Evolutionary conservation across 169 alveolate genomes (phyloP).

Genomic region (Plasmodium inui): DNA sequence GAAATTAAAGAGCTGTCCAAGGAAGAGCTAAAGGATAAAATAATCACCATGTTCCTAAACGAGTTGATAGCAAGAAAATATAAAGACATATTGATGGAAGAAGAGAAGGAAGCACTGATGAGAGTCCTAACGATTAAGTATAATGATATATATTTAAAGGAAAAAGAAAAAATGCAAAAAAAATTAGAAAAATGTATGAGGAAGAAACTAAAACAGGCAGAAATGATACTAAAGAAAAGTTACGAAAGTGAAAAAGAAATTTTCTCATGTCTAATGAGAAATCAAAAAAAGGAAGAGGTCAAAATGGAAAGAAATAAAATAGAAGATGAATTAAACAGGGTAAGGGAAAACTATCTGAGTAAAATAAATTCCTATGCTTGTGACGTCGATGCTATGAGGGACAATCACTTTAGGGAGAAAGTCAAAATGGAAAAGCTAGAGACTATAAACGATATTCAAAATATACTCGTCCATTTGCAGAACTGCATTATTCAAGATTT

Average conservation of each 20-base stretch:
- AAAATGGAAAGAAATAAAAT: constrained; percentile 46
- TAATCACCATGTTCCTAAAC: constrained; percentile 25
- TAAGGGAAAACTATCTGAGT: constrained; percentile 36
- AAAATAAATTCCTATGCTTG: constrained; percentile 62
- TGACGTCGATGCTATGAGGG: constrained; percentile 54
- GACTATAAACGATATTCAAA: constrained; percentile 26
- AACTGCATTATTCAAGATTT: constrained; percentile 67
- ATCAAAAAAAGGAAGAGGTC: constrained; percentile 31
- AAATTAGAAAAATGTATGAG: constrained; percentile 11
- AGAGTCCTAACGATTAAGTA: constrained; percentile 40
- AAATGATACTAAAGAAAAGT: constrained; percentile 31
- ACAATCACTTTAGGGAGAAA: background rate
- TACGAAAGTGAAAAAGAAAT: constrained; percentile 54
- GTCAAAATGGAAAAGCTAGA: constrained; percentile 24
- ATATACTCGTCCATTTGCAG: constrained; percentile 37
- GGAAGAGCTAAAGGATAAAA: constrained; percentile 43
- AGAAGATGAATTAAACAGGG: background rate
- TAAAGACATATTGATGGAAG: constrained; percentile 53
- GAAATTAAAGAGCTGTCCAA: constrained; percentile 9
- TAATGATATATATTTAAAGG: constrained; percentile 23
- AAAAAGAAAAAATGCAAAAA: constrained; percentile 51
- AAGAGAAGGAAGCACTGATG: constrained; percentile 48
- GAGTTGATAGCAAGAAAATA: constrained; percentile 34
- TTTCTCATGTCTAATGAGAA: background rate
- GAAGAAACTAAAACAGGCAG: constrained; percentile 37